Base-by-base conservation (phyloP, 2,329 filamentous ascomycete species). In the Penicillium expansum region DNA sequence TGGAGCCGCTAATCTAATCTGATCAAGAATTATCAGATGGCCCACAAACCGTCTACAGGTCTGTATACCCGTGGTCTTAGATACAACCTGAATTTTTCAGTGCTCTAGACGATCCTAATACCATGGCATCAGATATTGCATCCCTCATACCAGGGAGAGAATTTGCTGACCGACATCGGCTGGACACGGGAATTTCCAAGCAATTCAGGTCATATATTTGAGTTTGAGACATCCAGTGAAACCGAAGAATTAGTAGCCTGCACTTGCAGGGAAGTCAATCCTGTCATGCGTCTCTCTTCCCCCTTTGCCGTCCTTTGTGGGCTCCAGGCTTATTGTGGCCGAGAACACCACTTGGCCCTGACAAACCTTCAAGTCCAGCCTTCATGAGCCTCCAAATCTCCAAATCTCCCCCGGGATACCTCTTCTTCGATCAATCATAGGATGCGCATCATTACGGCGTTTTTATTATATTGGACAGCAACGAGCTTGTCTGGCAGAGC, bases 401-500 rank as follows among this genome's bases (percentile, higher is more conserved):
- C n/a, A n/a, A n/a, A n/a, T n/a, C n/a, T n/a, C n/a, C n/a, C n/a
- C n/a, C n/a, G n/a, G n/a, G 67, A 16, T 63, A 62, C 27, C 48
- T 72, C 1, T 69, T 72, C 48, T 55, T 70, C 33, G 32, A 58
- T 48, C 22, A 20, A 47, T 57, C 56, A 43, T 51, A 18, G 55
- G 62, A 33, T 18, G 65, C 47, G 33, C 69, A 30, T 41, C 64
- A 45, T 22, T 52, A 52, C 50, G 38, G 50, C 13, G 41, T 4
- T 65, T 71, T 41, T 62, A 66, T 43, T 48, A 71, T 47, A 62
- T 65, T 32, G 68, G 69, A 22, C 57, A 35, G 14, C 20, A 52
- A 52, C 7, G 50, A 71, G 30, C 61, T 72, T 9, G 60, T 72
- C 30, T 72, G 66, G 63, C 65, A 68, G 41, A 65, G 70, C 3